Conservation (phyloP, 129 eudicot species). For the Solidago caesia region DNA sequence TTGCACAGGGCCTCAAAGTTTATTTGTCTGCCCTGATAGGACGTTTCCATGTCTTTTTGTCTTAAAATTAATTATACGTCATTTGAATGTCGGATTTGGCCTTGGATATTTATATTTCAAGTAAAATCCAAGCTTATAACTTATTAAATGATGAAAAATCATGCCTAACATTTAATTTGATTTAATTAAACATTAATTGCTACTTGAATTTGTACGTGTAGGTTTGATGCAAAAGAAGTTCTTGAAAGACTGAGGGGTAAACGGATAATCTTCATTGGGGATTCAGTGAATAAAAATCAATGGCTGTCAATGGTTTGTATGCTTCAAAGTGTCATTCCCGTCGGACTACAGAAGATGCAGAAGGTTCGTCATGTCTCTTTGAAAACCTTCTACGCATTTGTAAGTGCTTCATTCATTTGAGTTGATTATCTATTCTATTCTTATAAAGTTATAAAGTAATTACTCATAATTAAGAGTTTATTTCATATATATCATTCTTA, state of each 20-base stretch:
- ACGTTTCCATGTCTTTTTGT: slow-evolving; percentile 53
- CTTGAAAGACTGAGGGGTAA: slow-evolving; percentile 44
- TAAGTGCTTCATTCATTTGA: slow-evolving; percentile 20
- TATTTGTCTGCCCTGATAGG: too few species aligned
- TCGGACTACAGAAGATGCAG: slow-evolving; percentile 30
- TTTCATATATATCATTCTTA: too few species aligned
- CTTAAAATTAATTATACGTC: slow-evolving; percentile 32
- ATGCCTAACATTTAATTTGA: too few species aligned
- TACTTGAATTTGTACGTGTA: slow-evolving; percentile 8
- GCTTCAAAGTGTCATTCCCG: slow-evolving; percentile 37
- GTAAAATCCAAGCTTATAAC: slow-evolving; percentile 32
- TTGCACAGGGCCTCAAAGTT: slow-evolving; percentile 28
- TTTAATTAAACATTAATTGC: not conserved
- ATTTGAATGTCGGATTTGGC: not conserved
- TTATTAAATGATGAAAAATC: not conserved
- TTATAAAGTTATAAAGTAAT: too few species aligned
- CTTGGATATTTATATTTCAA: too few species aligned
- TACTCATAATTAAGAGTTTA: too few species aligned
- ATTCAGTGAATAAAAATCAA: slow-evolving; percentile 51
- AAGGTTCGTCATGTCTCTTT: slow-evolving; percentile 36
- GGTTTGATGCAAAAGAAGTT: slow-evolving; percentile 46
- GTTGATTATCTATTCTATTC: too few species aligned
- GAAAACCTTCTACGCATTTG: slow-evolving; percentile 43
- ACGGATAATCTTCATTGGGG: slow-evolving; percentile 46
- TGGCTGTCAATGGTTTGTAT: slow-evolving; percentile 57